A percentile compares a stretch with the other conserved stretches of the same genome.
These are phyloP conservation scores for Nakazawaea molendinolei DNA, from an alignment of 805 yeast genomes.

Conservation along the genomic window DNA sequence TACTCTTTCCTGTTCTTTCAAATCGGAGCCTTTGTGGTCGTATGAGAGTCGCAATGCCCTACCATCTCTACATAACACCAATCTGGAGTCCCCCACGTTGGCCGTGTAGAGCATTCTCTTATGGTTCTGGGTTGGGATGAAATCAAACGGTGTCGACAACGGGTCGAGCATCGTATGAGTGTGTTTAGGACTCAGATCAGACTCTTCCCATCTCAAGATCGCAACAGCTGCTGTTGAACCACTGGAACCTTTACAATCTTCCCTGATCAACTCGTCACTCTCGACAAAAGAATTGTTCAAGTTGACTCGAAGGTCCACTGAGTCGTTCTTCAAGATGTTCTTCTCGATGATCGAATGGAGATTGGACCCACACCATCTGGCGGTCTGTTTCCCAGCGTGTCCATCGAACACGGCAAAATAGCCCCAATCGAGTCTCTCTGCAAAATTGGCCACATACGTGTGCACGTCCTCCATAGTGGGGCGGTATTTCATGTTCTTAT, in stretches of 20 bases:
- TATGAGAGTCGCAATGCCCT: conserved; percentile 75
- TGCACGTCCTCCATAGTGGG: conserved; percentile 96
- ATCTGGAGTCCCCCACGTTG: conserved; percentile 90
- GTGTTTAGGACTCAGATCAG: conserved; percentile 15
- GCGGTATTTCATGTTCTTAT: conserved; percentile 72
- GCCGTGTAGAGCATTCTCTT: conserved; percentile 83
- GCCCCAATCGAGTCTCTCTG: conserved; percentile 88
- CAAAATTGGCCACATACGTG: conserved; percentile 85
- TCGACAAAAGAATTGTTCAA: conserved; percentile 63
- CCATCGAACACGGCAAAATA: conserved; percentile 96
- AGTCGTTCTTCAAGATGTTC: conserved; percentile 41
- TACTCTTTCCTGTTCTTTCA: conserved; percentile 68
- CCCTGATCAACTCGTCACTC: conserved; percentile 65
- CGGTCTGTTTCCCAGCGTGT: conserved; percentile 90
- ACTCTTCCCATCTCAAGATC: conserved; percentile 73
- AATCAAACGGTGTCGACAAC: conserved; percentile 33
- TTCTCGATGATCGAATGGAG: conserved; percentile 65
- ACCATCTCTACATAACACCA: conserved; percentile 71
- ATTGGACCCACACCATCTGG: conserved; percentile 91
- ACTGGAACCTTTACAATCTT: conserved; percentile 60
- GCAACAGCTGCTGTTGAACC: conserved; percentile 98
- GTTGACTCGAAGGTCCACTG: conserved; percentile 54
- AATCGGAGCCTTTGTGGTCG: conserved; percentile 90
- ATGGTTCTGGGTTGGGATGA: conserved; percentile 41
- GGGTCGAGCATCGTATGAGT: conserved; percentile 14